phyloP scores from a whole-genome alignment of 2,329 filamentous ascomycete genomes.

The Purpureocillium lavendulum region DNA sequence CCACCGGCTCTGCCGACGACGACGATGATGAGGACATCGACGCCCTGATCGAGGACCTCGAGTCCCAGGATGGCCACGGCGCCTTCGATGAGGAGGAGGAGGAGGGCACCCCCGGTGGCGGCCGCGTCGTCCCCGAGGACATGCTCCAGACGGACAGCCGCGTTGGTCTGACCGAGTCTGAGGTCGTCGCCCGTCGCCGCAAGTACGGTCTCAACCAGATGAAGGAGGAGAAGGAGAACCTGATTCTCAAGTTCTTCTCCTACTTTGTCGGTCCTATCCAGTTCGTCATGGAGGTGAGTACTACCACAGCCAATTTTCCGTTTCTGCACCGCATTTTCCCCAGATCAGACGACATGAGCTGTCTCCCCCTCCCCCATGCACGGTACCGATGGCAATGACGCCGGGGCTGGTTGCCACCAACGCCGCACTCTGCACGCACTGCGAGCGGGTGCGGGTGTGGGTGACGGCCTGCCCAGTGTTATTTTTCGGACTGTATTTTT shows the following conservation, averaged over 20 bases:
- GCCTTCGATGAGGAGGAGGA: constrained; percentile 54
- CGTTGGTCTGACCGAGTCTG: constrained; percentile 61
- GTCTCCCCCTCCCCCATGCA: no score
- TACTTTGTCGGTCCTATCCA: constrained; percentile 88
- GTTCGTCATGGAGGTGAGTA: constrained; percentile 81
- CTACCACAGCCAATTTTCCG: neutral
- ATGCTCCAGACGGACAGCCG: constrained; percentile 69
- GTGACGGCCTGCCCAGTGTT: constrained; percentile 6
- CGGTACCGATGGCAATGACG: neutral
- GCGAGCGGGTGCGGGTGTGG: neutral
- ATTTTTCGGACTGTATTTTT: constrained; percentile 14
- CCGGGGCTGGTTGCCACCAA: neutral
- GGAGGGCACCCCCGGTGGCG: constrained; percentile 39
- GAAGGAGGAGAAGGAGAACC: constrained; percentile 84
- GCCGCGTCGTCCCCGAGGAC: constrained; percentile 60
- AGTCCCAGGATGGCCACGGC: constrained; percentile 68
- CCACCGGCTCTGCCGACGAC: constrained; percentile 56
- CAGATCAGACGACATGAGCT: no score
- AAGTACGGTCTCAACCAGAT: constrained; percentile 82
- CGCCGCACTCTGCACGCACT: neutral
- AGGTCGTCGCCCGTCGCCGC: constrained; percentile 56
- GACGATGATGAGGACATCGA: constrained; percentile 75
- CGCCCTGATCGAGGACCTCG: constrained; percentile 77
- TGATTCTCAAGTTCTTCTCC: constrained; percentile 71
- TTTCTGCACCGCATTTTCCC: no score